Evolutionary conservation across 306 rosid species (phyloP).

Genomic region (Glycine tomentella): DNA sequence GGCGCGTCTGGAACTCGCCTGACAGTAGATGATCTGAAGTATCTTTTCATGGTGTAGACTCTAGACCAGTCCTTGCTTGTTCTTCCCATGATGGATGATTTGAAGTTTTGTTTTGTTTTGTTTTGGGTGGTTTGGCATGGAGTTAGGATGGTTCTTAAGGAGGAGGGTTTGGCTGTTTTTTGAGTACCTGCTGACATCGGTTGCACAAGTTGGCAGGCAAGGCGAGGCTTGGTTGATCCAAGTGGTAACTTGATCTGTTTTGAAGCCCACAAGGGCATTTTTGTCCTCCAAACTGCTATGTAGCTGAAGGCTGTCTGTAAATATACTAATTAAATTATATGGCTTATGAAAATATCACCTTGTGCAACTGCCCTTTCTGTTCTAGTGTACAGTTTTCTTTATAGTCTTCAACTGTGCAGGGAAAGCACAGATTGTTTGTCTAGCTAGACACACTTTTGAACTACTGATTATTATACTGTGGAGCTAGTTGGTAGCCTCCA

Average conservation of each 20-base stretch:
- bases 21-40: constrained; percentile 92
- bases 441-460: neutral
- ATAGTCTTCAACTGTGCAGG: constrained; percentile 25
- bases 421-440: too few species aligned
- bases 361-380: constrained; percentile 30
- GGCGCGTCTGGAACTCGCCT: constrained; percentile 83
- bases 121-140: neutral
- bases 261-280: constrained; percentile 55
- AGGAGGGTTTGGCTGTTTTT: constrained; percentile 27
- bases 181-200: constrained; percentile 36
- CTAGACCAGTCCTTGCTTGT: too few species aligned
- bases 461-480: neutral
- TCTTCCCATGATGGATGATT: constrained; percentile 7
- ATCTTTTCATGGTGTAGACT: constrained; percentile 75
- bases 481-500: too few species aligned
- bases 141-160: neutral
- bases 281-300: constrained; percentile 49
- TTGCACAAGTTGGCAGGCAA: constrained; percentile 34
- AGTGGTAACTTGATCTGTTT: neutral
- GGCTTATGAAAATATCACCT: constrained; percentile 35
- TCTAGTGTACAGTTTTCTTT: constrained; percentile 23
- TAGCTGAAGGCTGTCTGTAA: constrained; percentile 58
- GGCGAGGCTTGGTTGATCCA: constrained; percentile 34
- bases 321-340: constrained; percentile 49
- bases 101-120: constrained; percentile 21